Base-by-base conservation (phyloP, 225 moss, liverwort and hornwort species). In the Ulota crispa region DNA sequence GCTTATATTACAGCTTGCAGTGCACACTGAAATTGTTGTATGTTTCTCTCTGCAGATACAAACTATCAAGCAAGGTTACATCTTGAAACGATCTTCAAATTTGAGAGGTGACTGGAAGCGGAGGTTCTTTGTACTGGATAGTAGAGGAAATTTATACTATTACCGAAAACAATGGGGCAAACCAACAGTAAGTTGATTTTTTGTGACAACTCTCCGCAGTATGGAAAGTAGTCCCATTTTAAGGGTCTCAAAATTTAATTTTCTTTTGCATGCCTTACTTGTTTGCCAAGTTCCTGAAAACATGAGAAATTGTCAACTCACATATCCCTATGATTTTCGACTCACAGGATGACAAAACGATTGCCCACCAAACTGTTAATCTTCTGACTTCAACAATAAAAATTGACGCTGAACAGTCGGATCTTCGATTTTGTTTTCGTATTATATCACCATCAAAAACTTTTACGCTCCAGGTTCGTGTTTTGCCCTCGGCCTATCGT, bases 31-130 rank as follows among this genome's bases (percentile, higher is more conserved):
- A 75, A 69, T 69, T 70, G 9, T 70, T 82, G 20, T 54, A 3
- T 61, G 30, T 73, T 65, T 42, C 26, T 67, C 19, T 67, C 36
- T 82, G 50, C 78, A 80, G 91, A 84, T 91, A 79, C 97, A 97
- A 89, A 97, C 97, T 42, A 95, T 97, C 61, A 97, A 97, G 83
- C 97, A 97, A 86, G 97, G 95, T 14, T 97, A 97, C 47, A 90
- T 97, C 53, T 82, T 97, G 73, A 97, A 97, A 82, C 93, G 95
- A 18, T 97, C 95, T n/a, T 88, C 95, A 18, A 97, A 95, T 86
- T 82, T 97, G 85, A 92, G 93, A 63, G 95, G 95, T 64, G 97
- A 95, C 77, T 97, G 97, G 97, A 97, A 97, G 77, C 80, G 97
- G 70, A 89, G 97, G 83, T 95, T 97, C 76, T 97, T 97, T 82